These are phyloP conservation scores for Aureobasidium musti DNA, from an alignment of 2,329 filamentous ascomycete species.

Conservation along the genomic window DNA sequence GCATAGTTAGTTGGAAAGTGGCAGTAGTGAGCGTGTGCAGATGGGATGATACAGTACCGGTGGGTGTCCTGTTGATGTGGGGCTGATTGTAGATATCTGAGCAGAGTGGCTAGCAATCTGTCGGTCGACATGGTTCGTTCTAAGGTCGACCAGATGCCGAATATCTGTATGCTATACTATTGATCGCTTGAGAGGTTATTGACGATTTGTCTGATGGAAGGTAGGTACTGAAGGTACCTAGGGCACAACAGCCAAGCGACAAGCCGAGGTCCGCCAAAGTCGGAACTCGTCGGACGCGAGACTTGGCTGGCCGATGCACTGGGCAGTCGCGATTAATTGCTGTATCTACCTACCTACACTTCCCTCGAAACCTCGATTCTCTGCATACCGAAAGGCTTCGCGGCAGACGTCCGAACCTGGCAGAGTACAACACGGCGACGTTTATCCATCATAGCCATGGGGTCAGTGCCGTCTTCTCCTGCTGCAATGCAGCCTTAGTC, in stretches of 20 bases:
- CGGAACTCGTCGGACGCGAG: not conserved
- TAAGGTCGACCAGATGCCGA: not conserved
- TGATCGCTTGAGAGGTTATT: no score
- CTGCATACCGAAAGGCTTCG: not conserved
- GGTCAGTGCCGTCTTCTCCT: not conserved
- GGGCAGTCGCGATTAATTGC: not conserved
- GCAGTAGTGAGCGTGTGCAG: not conserved
- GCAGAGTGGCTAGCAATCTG: constrained; percentile 65
- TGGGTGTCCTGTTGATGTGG: constrained; percentile 61
- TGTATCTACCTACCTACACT: not conserved
- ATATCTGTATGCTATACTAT: no score
- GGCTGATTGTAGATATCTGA: constrained; percentile 63
- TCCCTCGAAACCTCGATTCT: not conserved
- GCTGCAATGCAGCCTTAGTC: not conserved
- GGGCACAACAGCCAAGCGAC: not conserved
- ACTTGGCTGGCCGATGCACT: not conserved
- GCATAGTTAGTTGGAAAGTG: constrained; percentile 31
- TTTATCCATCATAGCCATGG: not conserved
- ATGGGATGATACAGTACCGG: constrained; percentile 45
- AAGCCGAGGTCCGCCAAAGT: not conserved
- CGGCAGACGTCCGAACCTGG: not conserved
- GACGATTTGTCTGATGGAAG: not conserved
- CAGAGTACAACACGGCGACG: not conserved
- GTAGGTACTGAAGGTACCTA: not conserved
- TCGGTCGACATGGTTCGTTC: constrained; percentile 64